Evolutionary conservation across 345 rosid species (phyloP).

Genomic region (Ailanthus altissimus): DNA sequence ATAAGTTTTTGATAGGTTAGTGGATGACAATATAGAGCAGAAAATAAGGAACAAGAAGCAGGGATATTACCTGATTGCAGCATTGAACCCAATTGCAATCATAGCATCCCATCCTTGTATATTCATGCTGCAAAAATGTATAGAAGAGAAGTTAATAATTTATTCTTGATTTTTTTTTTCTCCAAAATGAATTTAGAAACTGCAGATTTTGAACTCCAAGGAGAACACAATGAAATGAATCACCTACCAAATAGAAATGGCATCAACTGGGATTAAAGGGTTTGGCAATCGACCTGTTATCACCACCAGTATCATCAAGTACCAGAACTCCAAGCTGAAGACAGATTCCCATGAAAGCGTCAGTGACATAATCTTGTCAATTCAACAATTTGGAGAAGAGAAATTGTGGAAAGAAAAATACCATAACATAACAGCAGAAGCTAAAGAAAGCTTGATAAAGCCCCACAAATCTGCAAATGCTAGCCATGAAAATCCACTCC

Average conservation of each 20-base stretch:
- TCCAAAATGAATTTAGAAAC: background rate
- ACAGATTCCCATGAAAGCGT: constrained; percentile 1
- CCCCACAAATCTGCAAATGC: constrained; percentile 80
- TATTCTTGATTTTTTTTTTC: background rate
- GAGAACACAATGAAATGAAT: background rate
- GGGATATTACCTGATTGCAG: constrained; percentile 70
- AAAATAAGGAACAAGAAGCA: background rate
- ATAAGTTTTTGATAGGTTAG: background rate
- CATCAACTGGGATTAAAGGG: constrained; percentile 83
- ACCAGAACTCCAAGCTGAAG: constrained; percentile 95
- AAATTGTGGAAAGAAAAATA: constrained; percentile 14
- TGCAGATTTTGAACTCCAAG: background rate
- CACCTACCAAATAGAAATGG: constrained; percentile 82
- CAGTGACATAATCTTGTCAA: background rate
- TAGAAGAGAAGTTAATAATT: background rate
- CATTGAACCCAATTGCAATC: constrained; percentile 91
- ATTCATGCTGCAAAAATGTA: constrained; percentile 64
- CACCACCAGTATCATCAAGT: constrained; percentile 73
- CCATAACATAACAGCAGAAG: constrained; percentile 96
- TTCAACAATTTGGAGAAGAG: too few relatives aligned
- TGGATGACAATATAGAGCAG: background rate
- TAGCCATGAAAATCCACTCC: constrained; percentile 87
- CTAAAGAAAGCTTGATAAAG: constrained; percentile 81
- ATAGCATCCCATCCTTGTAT: constrained; percentile 86
- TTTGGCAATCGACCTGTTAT: constrained; percentile 76